A percentile compares a stretch with the other conserved stretches of the same genome.
Evolutionary conservation across 1,284 basidiomycete species (phyloP).

Genomic region (Irpex lacteus): DNA sequence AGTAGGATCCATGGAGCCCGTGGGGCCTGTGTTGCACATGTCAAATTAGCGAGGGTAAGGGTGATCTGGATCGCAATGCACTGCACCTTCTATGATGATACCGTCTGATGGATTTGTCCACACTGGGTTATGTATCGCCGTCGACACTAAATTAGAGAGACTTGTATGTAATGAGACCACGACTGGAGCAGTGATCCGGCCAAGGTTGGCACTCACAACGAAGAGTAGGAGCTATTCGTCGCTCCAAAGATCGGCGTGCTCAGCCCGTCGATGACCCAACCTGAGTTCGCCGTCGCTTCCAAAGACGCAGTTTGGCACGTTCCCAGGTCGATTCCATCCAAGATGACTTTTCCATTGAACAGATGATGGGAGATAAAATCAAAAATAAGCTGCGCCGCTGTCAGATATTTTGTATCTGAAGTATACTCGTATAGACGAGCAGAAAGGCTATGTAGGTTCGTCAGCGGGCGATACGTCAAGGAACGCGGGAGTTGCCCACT

Average conservation of each 20-base stretch:
- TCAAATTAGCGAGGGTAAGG: neutral
- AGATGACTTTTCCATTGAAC: neutral
- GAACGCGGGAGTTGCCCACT: too few species aligned
- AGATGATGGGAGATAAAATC: neutral
- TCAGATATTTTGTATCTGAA: neutral
- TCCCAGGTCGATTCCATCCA: neutral
- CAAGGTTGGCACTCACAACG: neutral
- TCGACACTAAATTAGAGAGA: neutral
- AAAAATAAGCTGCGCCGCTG: neutral
- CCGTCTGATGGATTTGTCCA: neutral
- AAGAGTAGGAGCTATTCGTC: neutral
- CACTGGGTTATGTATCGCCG: neutral
- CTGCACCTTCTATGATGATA: conserved; percentile 4
- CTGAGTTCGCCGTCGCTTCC: neutral
- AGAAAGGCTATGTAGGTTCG: neutral
- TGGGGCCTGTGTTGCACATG: neutral
- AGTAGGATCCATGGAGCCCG: neutral
- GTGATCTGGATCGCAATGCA: neutral
- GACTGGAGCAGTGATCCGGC: neutral
- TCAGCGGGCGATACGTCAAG: too few species aligned
- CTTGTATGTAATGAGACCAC: neutral
- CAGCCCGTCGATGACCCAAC: neutral
- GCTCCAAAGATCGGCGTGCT: neutral
- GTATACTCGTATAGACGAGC: neutral
- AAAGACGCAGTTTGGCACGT: neutral